Conservation (phyloP, 1,284 basidiomycete species). For the Hypsizygus ulmarius region DNA sequence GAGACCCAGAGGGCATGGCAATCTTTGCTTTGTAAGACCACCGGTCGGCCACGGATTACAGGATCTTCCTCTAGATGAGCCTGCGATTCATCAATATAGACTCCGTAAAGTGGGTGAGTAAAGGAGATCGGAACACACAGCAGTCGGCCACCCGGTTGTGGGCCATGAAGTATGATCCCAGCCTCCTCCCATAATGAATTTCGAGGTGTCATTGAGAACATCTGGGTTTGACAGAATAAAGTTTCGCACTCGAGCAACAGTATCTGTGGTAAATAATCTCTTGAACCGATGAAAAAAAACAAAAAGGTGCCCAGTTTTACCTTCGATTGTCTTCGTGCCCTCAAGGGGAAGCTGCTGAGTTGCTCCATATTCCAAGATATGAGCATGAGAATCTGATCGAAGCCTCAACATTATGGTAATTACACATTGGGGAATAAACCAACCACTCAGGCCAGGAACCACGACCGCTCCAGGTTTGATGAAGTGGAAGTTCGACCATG, state of each 20-base stretch:
- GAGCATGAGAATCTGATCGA: constrained; percentile 73
- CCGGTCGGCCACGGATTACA: constrained; percentile 61
- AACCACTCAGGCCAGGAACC: constrained; percentile 68
- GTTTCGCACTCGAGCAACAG: constrained; percentile 59
- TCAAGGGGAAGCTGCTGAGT: constrained; percentile 63
- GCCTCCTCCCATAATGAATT: constrained; percentile 79
- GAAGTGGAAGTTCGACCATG: constrained; percentile 42
- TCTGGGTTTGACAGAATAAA: constrained; percentile 64
- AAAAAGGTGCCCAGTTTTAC: constrained; percentile 27
- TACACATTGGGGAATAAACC: constrained; percentile 17
- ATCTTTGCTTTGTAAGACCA: constrained; percentile 82
- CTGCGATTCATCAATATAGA: constrained; percentile 36
- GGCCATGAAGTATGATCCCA: constrained; percentile 91
- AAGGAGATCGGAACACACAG: constrained; percentile 40
- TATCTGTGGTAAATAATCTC: constrained; percentile 44
- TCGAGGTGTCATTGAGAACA: constrained; percentile 50
- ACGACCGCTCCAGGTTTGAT: constrained; percentile 54
- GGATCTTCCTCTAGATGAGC: constrained; percentile 71
- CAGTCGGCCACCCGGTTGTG: constrained; percentile 66
- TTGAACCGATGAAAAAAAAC: constrained; percentile 2
- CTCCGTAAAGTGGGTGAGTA: background rate
- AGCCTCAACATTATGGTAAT: constrained; percentile 7
- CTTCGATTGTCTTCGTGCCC: constrained; percentile 58
- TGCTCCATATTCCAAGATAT: constrained; percentile 76
- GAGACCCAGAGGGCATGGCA: constrained; percentile 91